Evolutionary conservation across 352 stramenopile genomes (phyloP).

Genomic region (Blastocystis sp.): DNA sequence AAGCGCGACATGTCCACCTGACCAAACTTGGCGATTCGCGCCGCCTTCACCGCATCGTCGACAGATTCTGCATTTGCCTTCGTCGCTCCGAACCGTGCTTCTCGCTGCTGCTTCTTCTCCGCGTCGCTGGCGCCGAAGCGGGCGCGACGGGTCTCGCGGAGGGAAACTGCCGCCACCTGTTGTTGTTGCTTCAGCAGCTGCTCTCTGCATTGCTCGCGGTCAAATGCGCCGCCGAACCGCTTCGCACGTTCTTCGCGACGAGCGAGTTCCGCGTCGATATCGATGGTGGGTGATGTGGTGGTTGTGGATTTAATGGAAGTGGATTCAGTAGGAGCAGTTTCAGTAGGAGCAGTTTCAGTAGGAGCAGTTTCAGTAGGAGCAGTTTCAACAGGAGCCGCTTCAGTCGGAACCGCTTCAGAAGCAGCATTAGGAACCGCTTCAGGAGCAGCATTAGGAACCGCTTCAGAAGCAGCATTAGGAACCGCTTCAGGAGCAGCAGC

Average conservation of each 20-base stretch:
- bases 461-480: background rate
- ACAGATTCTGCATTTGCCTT: background rate
- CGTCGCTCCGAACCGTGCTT: background rate
- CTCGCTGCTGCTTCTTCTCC: background rate
- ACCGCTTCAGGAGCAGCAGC: background rate
- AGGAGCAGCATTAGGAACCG: background rate
- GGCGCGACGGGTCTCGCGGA: background rate
- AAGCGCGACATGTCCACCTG: background rate
- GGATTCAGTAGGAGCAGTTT: background rate
- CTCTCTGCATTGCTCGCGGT: constrained; percentile 1
- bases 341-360: background rate
- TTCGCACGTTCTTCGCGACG: background rate
- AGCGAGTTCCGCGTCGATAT: constrained; percentile 20
- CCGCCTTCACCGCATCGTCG: background rate
- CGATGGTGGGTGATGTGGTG: background rate
- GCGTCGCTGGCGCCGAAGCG: background rate
- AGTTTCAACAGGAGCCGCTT: background rate
- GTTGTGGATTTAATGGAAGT: too few relatives aligned
- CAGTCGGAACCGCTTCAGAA: background rate
- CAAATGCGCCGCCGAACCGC: background rate
- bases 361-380: background rate
- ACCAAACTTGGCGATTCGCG: background rate
- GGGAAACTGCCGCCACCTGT: background rate
- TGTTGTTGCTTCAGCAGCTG: background rate
- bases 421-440: background rate